These are phyloP conservation scores for Elsinoe necatrix DNA, from an alignment of 2,329 filamentous ascomycete species.

Conservation along the genomic window DNA sequence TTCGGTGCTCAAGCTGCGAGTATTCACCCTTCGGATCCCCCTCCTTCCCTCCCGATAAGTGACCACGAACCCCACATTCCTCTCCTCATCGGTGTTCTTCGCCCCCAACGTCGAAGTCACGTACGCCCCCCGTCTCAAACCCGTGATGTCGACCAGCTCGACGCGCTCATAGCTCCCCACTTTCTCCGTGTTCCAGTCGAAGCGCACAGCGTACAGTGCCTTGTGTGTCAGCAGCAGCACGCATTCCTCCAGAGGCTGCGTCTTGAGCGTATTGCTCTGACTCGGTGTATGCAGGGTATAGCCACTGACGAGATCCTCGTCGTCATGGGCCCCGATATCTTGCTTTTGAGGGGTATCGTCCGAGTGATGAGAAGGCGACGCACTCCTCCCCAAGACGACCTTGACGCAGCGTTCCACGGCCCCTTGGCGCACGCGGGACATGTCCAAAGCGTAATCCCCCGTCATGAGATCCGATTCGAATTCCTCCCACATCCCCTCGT, in stretches of 20 bases:
- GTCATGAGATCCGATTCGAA: conserved; percentile 92
- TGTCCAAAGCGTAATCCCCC: conserved; percentile 80
- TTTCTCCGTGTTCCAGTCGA: conserved; percentile 94
- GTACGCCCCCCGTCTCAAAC: conserved; percentile 74
- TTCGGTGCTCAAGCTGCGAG: conserved; percentile 62
- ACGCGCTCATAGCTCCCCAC: conserved; percentile 86
- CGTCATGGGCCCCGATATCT: conserved; percentile 41
- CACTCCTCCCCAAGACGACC: conserved; percentile 56
- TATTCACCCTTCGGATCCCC: conserved; percentile 73
- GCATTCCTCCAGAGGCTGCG: conserved; percentile 73
- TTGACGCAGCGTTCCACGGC: conserved; percentile 84
- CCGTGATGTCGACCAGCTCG: conserved; percentile 62
- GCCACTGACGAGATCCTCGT: conserved; percentile 76
- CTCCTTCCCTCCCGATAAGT: conserved; percentile 63
- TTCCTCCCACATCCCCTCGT: conserved; percentile 77
- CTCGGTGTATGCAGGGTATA: conserved; percentile 81
- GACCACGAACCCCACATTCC: conserved; percentile 77
- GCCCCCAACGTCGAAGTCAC: conserved; percentile 79
- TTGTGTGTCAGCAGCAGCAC: conserved; percentile 78
- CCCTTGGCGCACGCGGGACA: conserved; percentile 73
- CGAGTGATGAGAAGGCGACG: conserved; percentile 34
- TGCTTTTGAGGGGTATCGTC: neutral
- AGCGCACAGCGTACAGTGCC: conserved; percentile 79
- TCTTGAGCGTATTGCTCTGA: conserved; percentile 56
- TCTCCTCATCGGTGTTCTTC: conserved; percentile 61